phyloP scores from a whole-genome alignment of 2,329 filamentous ascomycete species.

The Aspergillus pseudotamarii region DNA sequence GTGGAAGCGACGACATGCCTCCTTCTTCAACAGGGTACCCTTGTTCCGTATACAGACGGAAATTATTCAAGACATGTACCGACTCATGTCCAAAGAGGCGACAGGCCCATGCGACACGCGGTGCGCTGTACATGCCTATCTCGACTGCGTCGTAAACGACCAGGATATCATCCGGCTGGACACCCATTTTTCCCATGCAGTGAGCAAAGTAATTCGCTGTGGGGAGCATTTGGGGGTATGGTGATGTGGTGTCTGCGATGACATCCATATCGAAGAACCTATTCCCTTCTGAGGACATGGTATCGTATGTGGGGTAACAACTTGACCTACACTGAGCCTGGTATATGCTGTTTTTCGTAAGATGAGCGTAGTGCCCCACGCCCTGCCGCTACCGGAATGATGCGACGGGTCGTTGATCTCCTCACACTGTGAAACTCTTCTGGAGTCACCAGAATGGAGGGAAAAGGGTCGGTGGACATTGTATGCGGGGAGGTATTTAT shows the following conservation, averaged over 20 bases:
- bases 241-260: conserved; percentile 23
- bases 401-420: conserved; percentile 11
- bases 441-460: conserved; percentile 17
- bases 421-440: conserved; percentile 14
- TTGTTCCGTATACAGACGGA: conserved; percentile 25
- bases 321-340: conserved; percentile 25
- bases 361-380: conserved; percentile 16
- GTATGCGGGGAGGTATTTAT: not conserved
- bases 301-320: too few species aligned
- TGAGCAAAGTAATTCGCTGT: conserved; percentile 25
- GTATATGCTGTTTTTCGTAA: conserved; percentile 25
- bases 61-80: conserved; percentile 35
- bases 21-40: conserved; percentile 22
- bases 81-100: conserved; percentile 28
- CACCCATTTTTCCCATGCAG: conserved; percentile 22
- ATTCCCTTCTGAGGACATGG: not conserved
- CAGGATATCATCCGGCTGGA: conserved; percentile 26
- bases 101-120: conserved; percentile 33
- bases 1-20: not conserved
- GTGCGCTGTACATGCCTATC: conserved; percentile 31
- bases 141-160: conserved; percentile 34
- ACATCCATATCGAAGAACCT: conserved; percentile 36
- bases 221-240: conserved; percentile 34
- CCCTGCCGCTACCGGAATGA: conserved; percentile 30
- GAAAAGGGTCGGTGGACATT: conserved; percentile 9